Evolutionary conservation across 345 rosid genomes (phyloP).

Genomic region (Gossypium stocksii): DNA sequence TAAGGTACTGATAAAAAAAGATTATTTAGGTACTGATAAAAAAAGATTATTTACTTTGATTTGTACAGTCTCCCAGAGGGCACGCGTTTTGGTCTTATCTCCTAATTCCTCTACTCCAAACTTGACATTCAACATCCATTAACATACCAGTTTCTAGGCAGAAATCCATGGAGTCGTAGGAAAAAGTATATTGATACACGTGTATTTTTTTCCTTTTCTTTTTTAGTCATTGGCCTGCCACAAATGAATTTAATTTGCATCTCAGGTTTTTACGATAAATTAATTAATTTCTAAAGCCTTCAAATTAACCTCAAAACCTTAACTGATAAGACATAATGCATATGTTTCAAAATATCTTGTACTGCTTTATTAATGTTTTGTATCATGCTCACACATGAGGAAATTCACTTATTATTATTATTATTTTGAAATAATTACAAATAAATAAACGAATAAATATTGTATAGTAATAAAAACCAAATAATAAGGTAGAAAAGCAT

Average conservation of each 20-base stretch:
- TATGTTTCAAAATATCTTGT: not conserved
- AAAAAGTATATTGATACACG: too few relatives aligned
- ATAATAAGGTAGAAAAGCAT: not conserved
- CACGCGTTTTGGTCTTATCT: too few relatives aligned
- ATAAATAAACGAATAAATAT: not conserved
- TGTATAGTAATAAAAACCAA: not conserved
- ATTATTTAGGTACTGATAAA: too few relatives aligned
- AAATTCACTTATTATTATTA: not conserved
- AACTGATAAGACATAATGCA: too few relatives aligned
- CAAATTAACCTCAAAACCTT: too few relatives aligned
- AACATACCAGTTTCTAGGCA: not conserved
- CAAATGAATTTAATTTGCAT: not conserved
- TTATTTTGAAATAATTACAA: not conserved
- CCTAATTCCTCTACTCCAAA: not conserved
- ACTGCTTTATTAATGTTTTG: too few relatives aligned
- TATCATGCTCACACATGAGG: not conserved
- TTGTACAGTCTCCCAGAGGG: too few relatives aligned
- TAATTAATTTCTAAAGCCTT: too few relatives aligned
- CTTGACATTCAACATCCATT: not conserved
- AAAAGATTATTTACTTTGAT: too few relatives aligned
- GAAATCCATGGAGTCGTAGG: not conserved
- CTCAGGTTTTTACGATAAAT: too few relatives aligned
- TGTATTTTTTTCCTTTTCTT: too few relatives aligned
- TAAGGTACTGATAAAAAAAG: too few relatives aligned
- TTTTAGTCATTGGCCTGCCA: not conserved